Base-by-base conservation (phyloP, 805 yeast species). In the Wickerhamiella spandovensis region DNA sequence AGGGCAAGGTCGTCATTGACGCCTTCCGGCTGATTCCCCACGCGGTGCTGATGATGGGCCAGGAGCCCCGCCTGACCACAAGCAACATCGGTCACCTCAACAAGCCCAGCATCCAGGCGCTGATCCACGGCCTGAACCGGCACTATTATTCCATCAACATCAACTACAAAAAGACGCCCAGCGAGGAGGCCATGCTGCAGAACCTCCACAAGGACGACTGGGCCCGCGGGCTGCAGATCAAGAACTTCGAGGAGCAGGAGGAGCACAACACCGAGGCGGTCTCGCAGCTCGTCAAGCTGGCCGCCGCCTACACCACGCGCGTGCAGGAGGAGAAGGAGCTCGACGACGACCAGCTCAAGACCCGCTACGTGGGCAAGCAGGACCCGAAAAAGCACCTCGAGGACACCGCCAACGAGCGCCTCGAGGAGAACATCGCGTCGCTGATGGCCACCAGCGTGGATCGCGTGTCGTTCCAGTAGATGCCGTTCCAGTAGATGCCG, bases 1-100 rank as follows among this genome's bases (percentile, higher is more conserved):
- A 90, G 68, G 99, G 99, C 56, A 92, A 92, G 66, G 99, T 92
- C 45, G 99, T 92, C 46, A 92, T 92, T 61, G 99, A 92, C 69
- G 99, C 99, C 1, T 92, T 92, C 71, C 78, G 99, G 46, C 75
- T 94, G 56, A 92, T 92, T 61, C 86, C 87, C 57, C 80, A 96
- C 3, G 78, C 88, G 42, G 76, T 88, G 12, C 68, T 89, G 61
- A 86, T 92, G 92, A 78, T 87, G 76, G 95, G 95, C 52, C 95
- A 86, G 67, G 99, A 92, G 68, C 97, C 98, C 49, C 81, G 99
- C 64, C 97, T 90, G 66, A 83, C 97, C 10, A 92, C 98, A 4
- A 87, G 96, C 21, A 92, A 92, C 64, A 82, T 89, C 48, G 98
- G 98, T 30, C 84, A 88, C 60, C 75, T 92, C 65, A 89, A 92